These are phyloP conservation scores for Reticulascus tulasneorum DNA, from an alignment of 2,329 filamentous ascomycete genomes.

Conservation along the genomic window DNA sequence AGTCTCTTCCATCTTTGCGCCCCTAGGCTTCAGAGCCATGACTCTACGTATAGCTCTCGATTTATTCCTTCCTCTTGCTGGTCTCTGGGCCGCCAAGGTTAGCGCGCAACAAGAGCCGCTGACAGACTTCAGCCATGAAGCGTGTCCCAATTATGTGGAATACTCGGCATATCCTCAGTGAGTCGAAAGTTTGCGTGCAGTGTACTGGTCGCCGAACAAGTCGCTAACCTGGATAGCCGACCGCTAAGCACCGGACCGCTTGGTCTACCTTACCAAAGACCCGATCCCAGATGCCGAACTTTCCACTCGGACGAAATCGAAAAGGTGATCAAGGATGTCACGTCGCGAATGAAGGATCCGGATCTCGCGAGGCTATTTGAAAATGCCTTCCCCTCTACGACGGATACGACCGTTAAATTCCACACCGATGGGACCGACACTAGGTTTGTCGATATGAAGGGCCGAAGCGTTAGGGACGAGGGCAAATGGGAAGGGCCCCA, in stretches of 20 bases:
- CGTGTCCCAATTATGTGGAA: slow-evolving; percentile 37
- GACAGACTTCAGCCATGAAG: slow-evolving; percentile 17
- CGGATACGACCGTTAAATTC: slow-evolving; percentile 87
- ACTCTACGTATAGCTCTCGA: slow-evolving; percentile 3
- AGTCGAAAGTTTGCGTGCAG: slow-evolving; percentile 11
- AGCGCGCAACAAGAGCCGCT: slow-evolving; percentile 11
- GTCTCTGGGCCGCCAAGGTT: slow-evolving; percentile 15
- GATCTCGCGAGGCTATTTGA: slow-evolving; percentile 91
- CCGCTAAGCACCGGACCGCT: slow-evolving; percentile 79
- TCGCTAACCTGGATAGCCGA: slow-evolving; percentile 42
- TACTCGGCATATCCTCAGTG: slow-evolving; percentile 37
- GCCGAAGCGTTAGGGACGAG: slow-evolving; percentile 38
- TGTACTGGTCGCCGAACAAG: not conserved
- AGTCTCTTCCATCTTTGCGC: not conserved
- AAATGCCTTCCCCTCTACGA: slow-evolving; percentile 89
- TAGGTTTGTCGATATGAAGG: slow-evolving; percentile 21
- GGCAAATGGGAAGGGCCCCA: slow-evolving; percentile 79
- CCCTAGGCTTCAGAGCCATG: slow-evolving; percentile 8
- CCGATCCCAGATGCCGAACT: slow-evolving; percentile 75
- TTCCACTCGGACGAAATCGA: slow-evolving; percentile 87
- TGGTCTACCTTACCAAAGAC: slow-evolving; percentile 80
- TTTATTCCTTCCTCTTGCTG: slow-evolving; percentile 14
- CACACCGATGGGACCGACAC: slow-evolving; percentile 60
- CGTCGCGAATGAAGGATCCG: slow-evolving; percentile 71
- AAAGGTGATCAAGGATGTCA: slow-evolving; percentile 79